A percentile compares a stretch with the other conserved stretches of the same genome.
These are phyloP conservation scores for Digitaria exilis DNA, from an alignment of 202 grass and related monocot species.

Conservation along the genomic window DNA sequence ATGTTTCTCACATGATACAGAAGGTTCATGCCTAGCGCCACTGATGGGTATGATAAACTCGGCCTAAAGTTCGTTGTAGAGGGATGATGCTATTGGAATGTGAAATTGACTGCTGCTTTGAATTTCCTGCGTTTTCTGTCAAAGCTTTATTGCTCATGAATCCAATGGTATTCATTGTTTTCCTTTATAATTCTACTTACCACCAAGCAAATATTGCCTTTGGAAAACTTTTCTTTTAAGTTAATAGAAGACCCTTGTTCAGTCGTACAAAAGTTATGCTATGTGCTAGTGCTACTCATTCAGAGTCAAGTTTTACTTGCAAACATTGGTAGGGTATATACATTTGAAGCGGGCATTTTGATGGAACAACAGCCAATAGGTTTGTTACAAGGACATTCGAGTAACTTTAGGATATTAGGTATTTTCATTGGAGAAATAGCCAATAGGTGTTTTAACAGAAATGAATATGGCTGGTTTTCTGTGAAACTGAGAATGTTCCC, in stretches of 20 bases:
- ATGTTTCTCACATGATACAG: not conserved
- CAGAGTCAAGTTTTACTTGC: not conserved
- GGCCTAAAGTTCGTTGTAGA: not conserved
- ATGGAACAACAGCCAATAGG: not conserved
- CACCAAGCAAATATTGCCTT: too few species aligned
- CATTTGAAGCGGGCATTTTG: not conserved
- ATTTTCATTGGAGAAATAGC: not conserved
- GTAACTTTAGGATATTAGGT: not conserved
- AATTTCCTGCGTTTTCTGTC: conserved; percentile 5
- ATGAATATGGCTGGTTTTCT: not conserved
- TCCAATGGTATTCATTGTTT: not conserved
- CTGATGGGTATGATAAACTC: not conserved
- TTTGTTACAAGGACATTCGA: conserved; percentile 1
- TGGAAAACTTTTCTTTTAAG: not conserved
- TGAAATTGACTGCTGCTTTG: not conserved
- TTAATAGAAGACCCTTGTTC: not conserved
- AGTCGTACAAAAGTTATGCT: not conserved
- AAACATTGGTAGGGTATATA: not conserved
- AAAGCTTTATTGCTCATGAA: conserved; percentile 3
- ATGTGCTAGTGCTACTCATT: not conserved
- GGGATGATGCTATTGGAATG: not conserved
- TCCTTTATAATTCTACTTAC: not conserved
- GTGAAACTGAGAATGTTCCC: not conserved
- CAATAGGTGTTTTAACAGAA: not conserved
- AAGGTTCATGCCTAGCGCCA: not conserved